Evolutionary conservation across 257 asterid genomes (phyloP), one percentile per base, ranked within the genome.

Genomic region (Fraxinus excelsior): DNA sequence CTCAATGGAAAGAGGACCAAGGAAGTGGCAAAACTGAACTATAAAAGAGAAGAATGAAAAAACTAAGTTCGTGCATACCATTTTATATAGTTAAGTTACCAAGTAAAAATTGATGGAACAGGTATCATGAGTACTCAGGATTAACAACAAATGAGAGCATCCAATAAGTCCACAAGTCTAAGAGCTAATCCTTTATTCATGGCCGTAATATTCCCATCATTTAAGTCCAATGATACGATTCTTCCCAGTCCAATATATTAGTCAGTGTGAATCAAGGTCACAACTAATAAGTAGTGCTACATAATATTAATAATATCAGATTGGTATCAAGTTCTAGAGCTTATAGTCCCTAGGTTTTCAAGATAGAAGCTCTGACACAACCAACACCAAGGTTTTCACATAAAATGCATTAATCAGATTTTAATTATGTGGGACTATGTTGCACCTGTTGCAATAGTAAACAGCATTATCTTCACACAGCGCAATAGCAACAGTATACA

Each of bases 371-470:
- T 62, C 68, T n/a, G 34, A 12, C 26, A 62, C 31, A 26, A 62
- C 66, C 66, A 56, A 21, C 26, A 21, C 66, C 28, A 53, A 73
- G 73, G 35, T 46, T 29, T 29, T 70, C 46, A 53, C 67, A 58
- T 38, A 35, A 9, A 51, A 75, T 56, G 56, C 70, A 58, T 14
- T 26, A 67, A 56, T 5, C 53, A 70, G 16, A 11, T 21, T 38
- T n/a, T 74, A 35, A 74, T 67, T 56, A 40, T 51, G 64, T 38
- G 66, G 74, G 2, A 21, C 34, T 74, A 75, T 62, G 69, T 42
- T 67, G 53, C 84, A 93, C 98, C 97, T 91, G 90, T 90, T 93
- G 88, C 98, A 87, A 79, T 84, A 89, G 82, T 93, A 93, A 82
- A 93, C 96, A 76, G 92, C 97, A 86, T 91, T 91, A 81, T 87